phyloP scores from a whole-genome alignment of 1,284 basidiomycete genomes.

The Caloboletus firmus region DNA sequence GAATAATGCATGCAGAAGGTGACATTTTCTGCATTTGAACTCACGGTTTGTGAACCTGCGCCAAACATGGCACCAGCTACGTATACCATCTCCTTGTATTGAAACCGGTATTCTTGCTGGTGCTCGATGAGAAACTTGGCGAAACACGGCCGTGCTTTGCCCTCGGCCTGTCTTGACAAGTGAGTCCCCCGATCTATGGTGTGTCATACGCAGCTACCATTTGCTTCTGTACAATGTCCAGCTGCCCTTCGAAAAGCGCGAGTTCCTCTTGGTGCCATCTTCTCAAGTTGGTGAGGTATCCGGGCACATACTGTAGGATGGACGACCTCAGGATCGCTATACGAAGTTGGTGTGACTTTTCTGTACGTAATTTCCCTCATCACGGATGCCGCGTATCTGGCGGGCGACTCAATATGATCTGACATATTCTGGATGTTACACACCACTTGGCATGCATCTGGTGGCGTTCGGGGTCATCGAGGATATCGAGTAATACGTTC shows the following conservation, averaged over 20 bases:
- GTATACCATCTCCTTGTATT: slow-evolving; percentile 30
- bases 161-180: not conserved
- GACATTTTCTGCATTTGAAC: slow-evolving; percentile 1
- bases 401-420: no score
- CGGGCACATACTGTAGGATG: slow-evolving; percentile 55
- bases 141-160: slow-evolving; percentile 16
- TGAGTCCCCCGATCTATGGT: slow-evolving; percentile 8
- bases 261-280: slow-evolving; percentile 59
- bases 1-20: no score
- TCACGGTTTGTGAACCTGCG: slow-evolving; percentile 41
- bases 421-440: no score
- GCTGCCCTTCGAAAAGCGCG: slow-evolving; percentile 50
- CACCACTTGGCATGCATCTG: slow-evolving; percentile 54
- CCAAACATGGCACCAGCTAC: slow-evolving; percentile 43
- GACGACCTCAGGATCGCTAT: slow-evolving; percentile 39
- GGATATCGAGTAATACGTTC: slow-evolving; percentile 51
- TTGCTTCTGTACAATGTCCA: slow-evolving; percentile 44
- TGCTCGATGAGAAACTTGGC: slow-evolving; percentile 4
- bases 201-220: slow-evolving; percentile 36
- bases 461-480: slow-evolving; percentile 48
- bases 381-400: slow-evolving; percentile 23
- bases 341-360: slow-evolving; percentile 36
- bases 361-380: slow-evolving; percentile 53
- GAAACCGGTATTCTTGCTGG: no score
- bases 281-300: slow-evolving; percentile 53